Percentiles rank a stretch among this genome's conserved stretches.
Evolutionary conservation across 2,329 filamentous ascomycete species (phyloP).

Genomic region (Colletotrichum australisinense): DNA sequence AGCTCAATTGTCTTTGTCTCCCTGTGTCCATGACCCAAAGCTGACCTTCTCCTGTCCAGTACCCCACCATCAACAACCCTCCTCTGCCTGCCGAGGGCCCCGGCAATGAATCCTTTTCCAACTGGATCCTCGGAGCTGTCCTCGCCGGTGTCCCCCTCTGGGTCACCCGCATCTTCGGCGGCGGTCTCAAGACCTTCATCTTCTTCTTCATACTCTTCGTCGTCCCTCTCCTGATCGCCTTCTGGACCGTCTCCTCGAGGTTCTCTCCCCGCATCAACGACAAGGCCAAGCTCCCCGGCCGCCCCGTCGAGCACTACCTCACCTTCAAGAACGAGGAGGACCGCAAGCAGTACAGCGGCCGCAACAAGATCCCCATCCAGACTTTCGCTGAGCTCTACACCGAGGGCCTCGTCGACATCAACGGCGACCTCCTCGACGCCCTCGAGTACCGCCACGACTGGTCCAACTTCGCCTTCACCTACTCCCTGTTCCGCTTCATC

Average conservation of each 20-base stretch:
- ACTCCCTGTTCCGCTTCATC: slow-evolving; percentile 88
- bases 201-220: slow-evolving; percentile 86
- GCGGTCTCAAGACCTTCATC: slow-evolving; percentile 87
- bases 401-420: slow-evolving; percentile 93
- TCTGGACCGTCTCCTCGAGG: slow-evolving; percentile 84
- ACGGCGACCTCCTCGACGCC: slow-evolving; percentile 88
- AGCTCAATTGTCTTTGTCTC: not conserved
- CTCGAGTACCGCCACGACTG: slow-evolving; percentile 97
- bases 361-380: slow-evolving; percentile 87
- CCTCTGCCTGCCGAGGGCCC: slow-evolving; percentile 91
- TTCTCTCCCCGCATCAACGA: slow-evolving; percentile 92
- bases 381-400: slow-evolving; percentile 99
- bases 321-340: slow-evolving; percentile 78
- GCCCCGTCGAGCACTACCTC: slow-evolving; percentile 90
- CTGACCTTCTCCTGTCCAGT: slow-evolving; percentile 63
- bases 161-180: slow-evolving; percentile 84
- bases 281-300: slow-evolving; percentile 87
- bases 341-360: slow-evolving; percentile 76
- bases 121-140: slow-evolving; percentile 77
- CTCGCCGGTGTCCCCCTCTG: slow-evolving; percentile 81
- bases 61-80: slow-evolving; percentile 90
- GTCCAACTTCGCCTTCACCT: slow-evolving; percentile 93
- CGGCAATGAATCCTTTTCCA: slow-evolving; percentile 89
- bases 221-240: slow-evolving; percentile 82
- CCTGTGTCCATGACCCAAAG: not conserved